phyloP scores from a whole-genome alignment of 2,329 filamentous ascomycete species.

The Aspergillus luchuensis region DNA sequence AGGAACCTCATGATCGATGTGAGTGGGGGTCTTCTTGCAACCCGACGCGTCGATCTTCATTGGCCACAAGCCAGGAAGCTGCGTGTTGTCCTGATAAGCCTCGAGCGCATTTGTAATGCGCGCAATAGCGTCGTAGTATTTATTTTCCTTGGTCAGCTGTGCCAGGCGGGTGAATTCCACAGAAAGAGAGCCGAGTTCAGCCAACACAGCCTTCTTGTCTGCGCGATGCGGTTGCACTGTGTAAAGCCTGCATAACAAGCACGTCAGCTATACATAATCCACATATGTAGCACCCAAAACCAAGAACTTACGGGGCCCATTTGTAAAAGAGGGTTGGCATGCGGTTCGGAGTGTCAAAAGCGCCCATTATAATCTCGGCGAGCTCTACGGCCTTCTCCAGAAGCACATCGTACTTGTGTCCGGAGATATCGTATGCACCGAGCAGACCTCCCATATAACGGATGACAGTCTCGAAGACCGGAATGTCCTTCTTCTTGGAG shows the following conservation, averaged over 20 bases:
- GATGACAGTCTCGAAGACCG: constrained; percentile 91
- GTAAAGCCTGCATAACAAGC: not conserved
- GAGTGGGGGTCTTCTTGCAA: constrained; percentile 57
- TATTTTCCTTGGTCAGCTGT: constrained; percentile 76
- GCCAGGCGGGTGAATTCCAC: constrained; percentile 89
- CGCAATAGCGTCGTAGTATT: constrained; percentile 87
- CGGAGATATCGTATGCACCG: constrained; percentile 83
- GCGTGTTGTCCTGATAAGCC: constrained; percentile 70
- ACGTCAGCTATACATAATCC: not conserved
- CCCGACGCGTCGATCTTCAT: constrained; percentile 75
- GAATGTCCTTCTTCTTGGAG: constrained; percentile 67
- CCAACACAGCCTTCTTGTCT: constrained; percentile 57
- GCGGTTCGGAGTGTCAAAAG: constrained; percentile 89
- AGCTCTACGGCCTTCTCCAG: constrained; percentile 78
- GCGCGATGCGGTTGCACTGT: constrained; percentile 61
- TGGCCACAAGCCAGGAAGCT: constrained; percentile 78
- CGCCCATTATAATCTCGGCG: constrained; percentile 75
- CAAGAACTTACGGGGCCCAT: constrained; percentile 64
- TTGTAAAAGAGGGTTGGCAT: constrained; percentile 83
- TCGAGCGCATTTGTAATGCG: constrained; percentile 81
- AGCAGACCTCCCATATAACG: constrained; percentile 86
- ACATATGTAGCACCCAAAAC: not conserved
- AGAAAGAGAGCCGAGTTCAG: constrained; percentile 75
- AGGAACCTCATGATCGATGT: constrained; percentile 17
- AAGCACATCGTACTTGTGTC: constrained; percentile 66